A percentile compares a stretch with the other conserved stretches of the same genome.
Conservation (phyloP, 1,139 yeast genomes). For the Petasospora fabianii region DNA sequence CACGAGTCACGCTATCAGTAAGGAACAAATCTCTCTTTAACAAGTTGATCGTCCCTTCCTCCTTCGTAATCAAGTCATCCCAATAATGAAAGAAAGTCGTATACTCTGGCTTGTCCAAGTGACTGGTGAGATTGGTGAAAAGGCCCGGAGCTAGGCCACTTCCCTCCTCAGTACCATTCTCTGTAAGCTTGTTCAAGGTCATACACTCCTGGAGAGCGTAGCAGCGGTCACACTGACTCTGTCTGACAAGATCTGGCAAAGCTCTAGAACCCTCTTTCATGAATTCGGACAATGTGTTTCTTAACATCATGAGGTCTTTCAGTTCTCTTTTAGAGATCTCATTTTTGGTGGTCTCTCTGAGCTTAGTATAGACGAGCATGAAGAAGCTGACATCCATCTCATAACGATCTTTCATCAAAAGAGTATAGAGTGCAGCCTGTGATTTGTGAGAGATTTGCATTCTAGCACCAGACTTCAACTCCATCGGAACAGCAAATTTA, state of each 20-base stretch:
- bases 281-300: slow-evolving; percentile 66
- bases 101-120: slow-evolving; percentile 43
- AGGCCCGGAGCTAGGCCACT: slow-evolving; percentile 39
- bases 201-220: slow-evolving; percentile 61
- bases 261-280: slow-evolving; percentile 46
- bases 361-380: slow-evolving; percentile 70
- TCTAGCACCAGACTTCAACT: slow-evolving; percentile 77
- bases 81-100: slow-evolving; percentile 61
- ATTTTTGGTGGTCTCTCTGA: slow-evolving; percentile 50
- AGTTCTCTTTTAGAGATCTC: slow-evolving; percentile 56
- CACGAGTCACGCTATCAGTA: slow-evolving; percentile 54
- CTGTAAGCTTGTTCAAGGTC: slow-evolving; percentile 58
- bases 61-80: slow-evolving; percentile 71
- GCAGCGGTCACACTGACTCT: slow-evolving; percentile 66
- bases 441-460: slow-evolving; percentile 72
- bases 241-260: slow-evolving; percentile 58
- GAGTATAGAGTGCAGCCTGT: slow-evolving; percentile 81
- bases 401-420: slow-evolving; percentile 77
- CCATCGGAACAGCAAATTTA: slow-evolving; percentile 67
- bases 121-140: slow-evolving; percentile 48
- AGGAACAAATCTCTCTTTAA: slow-evolving; percentile 60
- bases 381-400: slow-evolving; percentile 62
- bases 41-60: slow-evolving; percentile 57
- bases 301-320: slow-evolving; percentile 56
- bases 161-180: slow-evolving; percentile 53